Evolutionary conservation across 139 green algal species (phyloP).

Genomic region (Volvox reticuliferus): DNA sequence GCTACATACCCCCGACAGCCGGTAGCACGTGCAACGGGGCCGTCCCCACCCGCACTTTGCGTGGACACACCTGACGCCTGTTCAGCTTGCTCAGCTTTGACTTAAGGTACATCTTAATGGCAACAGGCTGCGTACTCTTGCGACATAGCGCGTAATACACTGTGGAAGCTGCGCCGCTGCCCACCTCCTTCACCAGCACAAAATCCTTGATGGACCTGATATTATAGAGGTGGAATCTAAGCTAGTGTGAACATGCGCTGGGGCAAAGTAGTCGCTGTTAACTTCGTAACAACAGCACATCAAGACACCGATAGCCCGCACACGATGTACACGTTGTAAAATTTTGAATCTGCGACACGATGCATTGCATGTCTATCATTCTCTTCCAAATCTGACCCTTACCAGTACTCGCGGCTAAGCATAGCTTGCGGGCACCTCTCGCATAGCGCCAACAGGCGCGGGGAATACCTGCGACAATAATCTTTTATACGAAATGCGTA

Average conservation of each 20-base stretch:
- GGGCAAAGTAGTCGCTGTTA: background rate
- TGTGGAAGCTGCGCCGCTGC: conserved; percentile 77
- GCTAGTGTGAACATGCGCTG: background rate
- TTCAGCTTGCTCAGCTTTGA: conserved; percentile 78
- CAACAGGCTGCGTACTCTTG: conserved; percentile 59
- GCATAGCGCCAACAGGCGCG: conserved; percentile 46
- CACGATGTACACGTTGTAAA: too few relatives aligned
- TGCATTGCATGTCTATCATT: too few relatives aligned
- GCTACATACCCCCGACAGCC: too few relatives aligned
- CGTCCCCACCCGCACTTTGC: background rate
- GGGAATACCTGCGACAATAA: conserved; percentile 9
- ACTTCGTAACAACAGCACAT: background rate
- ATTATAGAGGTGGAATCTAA: background rate
- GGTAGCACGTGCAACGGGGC: too few relatives aligned
- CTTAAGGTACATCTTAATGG: conserved; percentile 87
- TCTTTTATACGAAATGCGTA: background rate
- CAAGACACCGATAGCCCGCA: background rate
- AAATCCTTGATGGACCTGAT: conserved; percentile 80
- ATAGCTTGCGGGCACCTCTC: conserved; percentile 50
- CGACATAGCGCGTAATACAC: conserved; percentile 79
- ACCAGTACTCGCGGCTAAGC: conserved; percentile 53
- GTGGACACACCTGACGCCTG: conserved; percentile 57
- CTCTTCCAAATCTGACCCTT: background rate
- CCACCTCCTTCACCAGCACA: conserved; percentile 78
- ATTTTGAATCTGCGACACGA: too few relatives aligned